Conservation (phyloP, 2,329 filamentous ascomycete genomes). For the Grosmannia clavigera region DNA sequence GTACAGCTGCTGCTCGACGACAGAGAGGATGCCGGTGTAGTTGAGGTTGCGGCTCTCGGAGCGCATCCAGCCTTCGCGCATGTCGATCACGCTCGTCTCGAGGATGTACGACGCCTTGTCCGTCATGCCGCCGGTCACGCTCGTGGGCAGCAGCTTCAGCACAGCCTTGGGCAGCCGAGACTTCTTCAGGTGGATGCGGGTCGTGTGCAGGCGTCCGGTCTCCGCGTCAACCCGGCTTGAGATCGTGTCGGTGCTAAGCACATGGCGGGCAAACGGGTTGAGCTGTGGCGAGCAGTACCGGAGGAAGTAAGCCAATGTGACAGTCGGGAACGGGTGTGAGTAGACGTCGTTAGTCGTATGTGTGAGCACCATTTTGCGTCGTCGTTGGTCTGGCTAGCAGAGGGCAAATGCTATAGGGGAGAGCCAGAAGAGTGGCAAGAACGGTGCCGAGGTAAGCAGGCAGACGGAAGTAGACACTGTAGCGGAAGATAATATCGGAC, state of each 20-base stretch:
- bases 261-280: constrained; percentile 73
- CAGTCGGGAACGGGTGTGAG: constrained; percentile 71
- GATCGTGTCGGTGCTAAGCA: constrained; percentile 74
- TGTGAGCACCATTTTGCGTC: constrained; percentile 43
- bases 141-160: constrained; percentile 61
- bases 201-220: constrained; percentile 66
- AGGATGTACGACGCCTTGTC: constrained; percentile 70
- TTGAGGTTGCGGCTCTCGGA: constrained; percentile 73
- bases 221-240: constrained; percentile 57
- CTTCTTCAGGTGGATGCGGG: constrained; percentile 71
- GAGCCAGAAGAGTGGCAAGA: neutral
- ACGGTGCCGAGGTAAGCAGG: neutral
- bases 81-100: constrained; percentile 67
- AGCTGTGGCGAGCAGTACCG: constrained; percentile 60
- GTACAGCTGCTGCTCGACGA: constrained; percentile 66
- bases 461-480: neutral
- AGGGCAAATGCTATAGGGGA: neutral
- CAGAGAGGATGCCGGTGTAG: constrained; percentile 67
- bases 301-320: constrained; percentile 80
- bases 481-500: neutral
- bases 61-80: constrained; percentile 70
- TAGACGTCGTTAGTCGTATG: constrained; percentile 60
- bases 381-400: constrained; percentile 16
- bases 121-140: constrained; percentile 50
- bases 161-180: constrained; percentile 64